Evolutionary conservation across 805 yeast species (phyloP), one percentile per base, ranked within the genome.

Genomic region (Saturnispora ahearnii): DNA sequence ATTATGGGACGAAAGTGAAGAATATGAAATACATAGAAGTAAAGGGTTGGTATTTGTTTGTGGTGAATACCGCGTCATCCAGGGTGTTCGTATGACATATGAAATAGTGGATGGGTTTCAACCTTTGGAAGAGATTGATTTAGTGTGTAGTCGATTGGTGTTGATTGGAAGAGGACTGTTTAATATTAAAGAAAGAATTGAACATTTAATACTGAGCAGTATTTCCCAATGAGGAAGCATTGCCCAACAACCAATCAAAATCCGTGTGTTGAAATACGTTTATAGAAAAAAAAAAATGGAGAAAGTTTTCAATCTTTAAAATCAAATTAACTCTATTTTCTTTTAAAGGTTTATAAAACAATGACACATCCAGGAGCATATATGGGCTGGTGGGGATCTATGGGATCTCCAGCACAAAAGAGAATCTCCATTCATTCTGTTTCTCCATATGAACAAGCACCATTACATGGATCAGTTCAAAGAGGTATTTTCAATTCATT

Each of bases 341-440:
- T 26, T 26, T 6, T 26, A 26, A 26, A 26, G 6, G 9, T 26
- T 6, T 26, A 26, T 26, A 26, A 8, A 18, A 54, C 26, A 22
- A 55, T 55, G 57, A 49, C 57, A 64, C 84, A 66, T 63, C 67
- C 84, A 67, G 78, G 79, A 61, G 82, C 88, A 64, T 89, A 84
- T 65, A 83, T 87, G 91, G 97, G 97, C 61, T 89, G 96, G 96
- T 89, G 97, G 97, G 97, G 97, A 66, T 70, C 76, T 73, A 71
- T 89, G 66, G 96, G 95, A 54, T 77, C 86, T 70, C 90, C 93
- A 67, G 78, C 78, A 61, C 96, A 87, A 75, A 87, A 87, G 71
- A 84, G 87, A 73, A 75, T 84, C 57, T 85, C 91, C 55, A 78
- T 85, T 53, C 93, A 91, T 77, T 76, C 96, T 50, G 89, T 93